Evolutionary conservation across 768 basidiomycete genomes (phyloP), one percentile per base, ranked within the genome.

Genomic region (Kockovaella imperatae): DNA sequence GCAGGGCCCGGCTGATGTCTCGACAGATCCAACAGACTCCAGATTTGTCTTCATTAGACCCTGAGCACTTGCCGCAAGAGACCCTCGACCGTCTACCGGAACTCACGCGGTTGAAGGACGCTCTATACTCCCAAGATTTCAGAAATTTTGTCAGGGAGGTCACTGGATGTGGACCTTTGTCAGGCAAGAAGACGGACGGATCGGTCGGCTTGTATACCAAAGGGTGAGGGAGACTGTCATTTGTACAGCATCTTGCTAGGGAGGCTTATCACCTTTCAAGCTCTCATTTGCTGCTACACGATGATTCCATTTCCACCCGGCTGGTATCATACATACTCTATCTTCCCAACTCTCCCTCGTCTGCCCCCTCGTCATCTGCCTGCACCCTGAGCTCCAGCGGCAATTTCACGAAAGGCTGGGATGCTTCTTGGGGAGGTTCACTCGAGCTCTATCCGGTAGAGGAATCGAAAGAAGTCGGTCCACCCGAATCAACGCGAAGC

Each of bases 321-420:
- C 80, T 88, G 34, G 85, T 96, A 45, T 91, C 87, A 1, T 97
- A 93, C 75, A 93, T 97, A 73, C 82, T 96, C 41, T 97, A 97
- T 74, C 85, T 96, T 78, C 91, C 91, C 29, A 67, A 67, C 53
- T 69, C 67, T 11, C 67, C 67, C 18, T 35, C 56, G 2, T 39
- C 52, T 48, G 57, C 62, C 2, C 57, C 62, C 4, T 17, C 50
- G 77, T 83, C 54, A 83, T 84, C 23, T 72, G 77, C 51, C 11
- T 62, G 68, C 11, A 29, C 39, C 2, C 57, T 61, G 3, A 65
- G 61, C 7, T 55, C 58, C 15, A 49, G 54, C 28, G 61, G 63
- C 4, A 40, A 49, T n/a, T 71, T 71, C 54, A 47, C 56, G 24
- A 67, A 71, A 31, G 76, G 80, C 38, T 97, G 93, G 93, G 78